Base-by-base conservation (phyloP, 108 stramenopile genomes). In the Epithemia pelagica region DNA sequence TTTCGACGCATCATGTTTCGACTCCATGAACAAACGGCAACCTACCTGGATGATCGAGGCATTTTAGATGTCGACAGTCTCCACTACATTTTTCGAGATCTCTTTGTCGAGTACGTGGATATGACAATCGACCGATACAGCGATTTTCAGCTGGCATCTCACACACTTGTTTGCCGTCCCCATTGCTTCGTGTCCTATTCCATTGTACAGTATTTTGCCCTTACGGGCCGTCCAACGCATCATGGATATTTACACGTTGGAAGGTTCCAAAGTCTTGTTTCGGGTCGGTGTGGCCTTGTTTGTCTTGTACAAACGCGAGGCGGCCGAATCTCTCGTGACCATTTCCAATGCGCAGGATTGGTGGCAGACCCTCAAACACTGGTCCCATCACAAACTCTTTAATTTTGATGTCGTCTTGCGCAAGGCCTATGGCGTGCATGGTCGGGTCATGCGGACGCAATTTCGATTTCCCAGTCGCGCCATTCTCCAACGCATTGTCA, bases 211-310 rank as follows among this genome's bases (percentile, higher is more conserved):
- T 32, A 71, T 90, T 24, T 60, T 92, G 61, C 85, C 79, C 1
- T 65, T 74, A 59, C 63, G 64, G 24, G 73, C 74, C 58, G 78
- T 88, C 15, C 25, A 82, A 10, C 78, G 83, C 2, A 74, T 92
- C 58, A 79, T 92, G 82, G 91, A 92, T 72, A 81, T 92, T 29
- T 92, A 84, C 68, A 72, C 85, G 25, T 59, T 88, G 51, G 91
- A 92, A 71, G 91, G 91, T 30, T 73, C 55, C 66, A 92, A 92
- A 68, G 83, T 79, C 18, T 54, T 89, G 8, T 92, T 92, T 63
- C 80, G 91, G 22, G 69, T 90, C 30, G 88, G 87, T 15, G 80
- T 89, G 21, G 87, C 87, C 0, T 59, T 92, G 59, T 63, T 85
- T 25, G 72, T 75, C 25, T 76, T 92, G 23, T 78, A 75, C 57